Evolutionary conservation across 352 stramenopile genomes (phyloP).

Genomic region (Phytophthora uliginosa): DNA sequence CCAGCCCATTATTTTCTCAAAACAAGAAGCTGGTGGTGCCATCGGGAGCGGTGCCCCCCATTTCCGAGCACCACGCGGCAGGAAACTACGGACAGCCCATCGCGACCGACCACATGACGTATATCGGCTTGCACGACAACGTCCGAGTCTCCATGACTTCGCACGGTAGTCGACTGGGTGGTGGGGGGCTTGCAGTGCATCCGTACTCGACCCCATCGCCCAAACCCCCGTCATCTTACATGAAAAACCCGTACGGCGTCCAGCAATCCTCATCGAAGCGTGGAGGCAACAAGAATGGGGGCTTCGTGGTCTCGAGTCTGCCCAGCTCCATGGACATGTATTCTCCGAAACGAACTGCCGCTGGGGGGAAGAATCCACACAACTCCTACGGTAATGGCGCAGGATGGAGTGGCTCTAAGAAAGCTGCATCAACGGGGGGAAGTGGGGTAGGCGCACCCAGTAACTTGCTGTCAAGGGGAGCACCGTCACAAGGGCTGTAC

Average conservation of each 20-base stretch:
- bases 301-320: conserved; percentile 27
- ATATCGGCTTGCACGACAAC: conserved; percentile 47
- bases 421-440: conserved; percentile 10
- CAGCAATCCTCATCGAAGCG: conserved; percentile 41
- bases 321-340: conserved; percentile 63
- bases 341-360: conserved; percentile 53
- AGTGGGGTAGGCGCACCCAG: conserved; percentile 3
- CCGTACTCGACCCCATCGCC: conserved; percentile 49
- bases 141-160: conserved; percentile 65
- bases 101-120: conserved; percentile 49
- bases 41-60: conserved; percentile 34
- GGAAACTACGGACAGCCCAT: conserved; percentile 31
- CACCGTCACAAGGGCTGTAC: conserved; percentile 42
- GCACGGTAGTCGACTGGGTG: conserved; percentile 47
- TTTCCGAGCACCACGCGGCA: conserved; percentile 42
- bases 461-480: conserved; percentile 26
- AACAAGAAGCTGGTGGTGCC: conserved; percentile 48
- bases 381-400: conserved; percentile 22
- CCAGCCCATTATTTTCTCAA: conserved; percentile 33
- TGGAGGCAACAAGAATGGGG: conserved; percentile 21
- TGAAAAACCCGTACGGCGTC: conserved; percentile 51
- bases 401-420: conserved; percentile 35
- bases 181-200: conserved; percentile 22
- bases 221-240: conserved; percentile 68
- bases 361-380: conserved; percentile 23